These are phyloP conservation scores for Pholiota molesta DNA, from an alignment of 768 basidiomycete genomes.

Conservation along the genomic window DNA sequence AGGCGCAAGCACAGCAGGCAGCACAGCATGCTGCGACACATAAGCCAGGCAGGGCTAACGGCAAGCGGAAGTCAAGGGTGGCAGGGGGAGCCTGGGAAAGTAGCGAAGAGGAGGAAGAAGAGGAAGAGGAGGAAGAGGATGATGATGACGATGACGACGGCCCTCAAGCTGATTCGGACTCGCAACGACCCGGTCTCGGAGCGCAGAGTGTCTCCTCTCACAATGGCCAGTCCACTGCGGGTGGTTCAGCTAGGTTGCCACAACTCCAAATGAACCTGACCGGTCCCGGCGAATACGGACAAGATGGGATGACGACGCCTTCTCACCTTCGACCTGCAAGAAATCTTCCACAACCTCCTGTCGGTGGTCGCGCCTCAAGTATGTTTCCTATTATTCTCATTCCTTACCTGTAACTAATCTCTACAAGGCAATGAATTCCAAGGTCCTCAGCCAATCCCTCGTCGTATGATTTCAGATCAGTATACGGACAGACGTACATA, in stretches of 20 bases:
- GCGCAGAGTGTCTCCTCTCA: conserved; percentile 19
- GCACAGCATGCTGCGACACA: conserved; percentile 79
- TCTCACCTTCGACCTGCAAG: conserved; percentile 60
- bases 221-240: conserved; percentile 16
- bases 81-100: conserved; percentile 66
- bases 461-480: conserved; percentile 57
- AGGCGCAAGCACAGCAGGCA: conserved; percentile 80
- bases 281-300: conserved; percentile 24
- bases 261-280: conserved; percentile 26
- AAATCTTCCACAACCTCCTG: conserved; percentile 67
- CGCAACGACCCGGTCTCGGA: conserved; percentile 16
- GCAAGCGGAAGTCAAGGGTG: conserved; percentile 63
- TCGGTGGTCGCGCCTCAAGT: conserved; percentile 44
- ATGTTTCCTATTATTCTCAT: conserved; percentile 25
- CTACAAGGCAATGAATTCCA: conserved; percentile 48
- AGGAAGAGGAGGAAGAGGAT: conserved; percentile 84
- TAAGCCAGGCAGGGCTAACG: conserved; percentile 69
- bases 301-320: conserved; percentile 34
- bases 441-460: conserved; percentile 37
- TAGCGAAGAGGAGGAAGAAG: conserved; percentile 84
- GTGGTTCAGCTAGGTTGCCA: conserved; percentile 27
- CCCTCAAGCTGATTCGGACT: conserved; percentile 30
- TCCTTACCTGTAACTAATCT: conserved; percentile 10
- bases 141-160: conserved; percentile 74
- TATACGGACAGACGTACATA: conserved; percentile 59